Percentiles rank a stretch among this genome's conserved stretches.
phyloP scores from a whole-genome alignment of 495 filamentous ascomycete species.

The Penicillium daleae region DNA sequence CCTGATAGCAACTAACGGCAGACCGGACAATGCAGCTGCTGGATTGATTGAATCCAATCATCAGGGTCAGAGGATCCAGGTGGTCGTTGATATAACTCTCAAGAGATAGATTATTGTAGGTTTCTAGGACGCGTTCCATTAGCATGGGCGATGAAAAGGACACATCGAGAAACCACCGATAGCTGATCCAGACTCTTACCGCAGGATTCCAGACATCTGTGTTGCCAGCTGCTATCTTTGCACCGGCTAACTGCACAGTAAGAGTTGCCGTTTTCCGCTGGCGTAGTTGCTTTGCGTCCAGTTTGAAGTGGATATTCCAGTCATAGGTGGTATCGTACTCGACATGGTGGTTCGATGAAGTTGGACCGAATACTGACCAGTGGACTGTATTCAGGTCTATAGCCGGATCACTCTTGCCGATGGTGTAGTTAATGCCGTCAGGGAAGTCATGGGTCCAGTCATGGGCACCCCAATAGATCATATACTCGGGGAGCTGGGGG shows the following conservation, averaged over 20 bases:
- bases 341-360: constrained; percentile 42
- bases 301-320: constrained; percentile 57
- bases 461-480: constrained; percentile 59
- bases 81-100: constrained; percentile 37
- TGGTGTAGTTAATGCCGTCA: constrained; percentile 51
- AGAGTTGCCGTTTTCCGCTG: constrained; percentile 46
- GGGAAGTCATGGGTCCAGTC: constrained; percentile 60
- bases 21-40: constrained; percentile 58
- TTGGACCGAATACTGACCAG: constrained; percentile 58
- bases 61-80: constrained; percentile 27
- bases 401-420: constrained; percentile 48
- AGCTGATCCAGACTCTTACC: background rate
- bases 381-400: constrained; percentile 58
- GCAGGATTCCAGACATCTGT: constrained; percentile 51
- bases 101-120: constrained; percentile 48
- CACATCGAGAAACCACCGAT: background rate
- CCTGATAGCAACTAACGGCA: constrained; percentile 61
- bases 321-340: constrained; percentile 47
- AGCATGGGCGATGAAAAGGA: background rate
- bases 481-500: constrained; percentile 53
- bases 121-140: constrained; percentile 28
- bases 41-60: constrained; percentile 37
- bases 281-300: constrained; percentile 34
- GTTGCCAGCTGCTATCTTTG: constrained; percentile 60
- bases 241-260: constrained; percentile 59